Conservation (phyloP, 2,329 filamentous ascomycete species). For the Alternaria sp. region DNA sequence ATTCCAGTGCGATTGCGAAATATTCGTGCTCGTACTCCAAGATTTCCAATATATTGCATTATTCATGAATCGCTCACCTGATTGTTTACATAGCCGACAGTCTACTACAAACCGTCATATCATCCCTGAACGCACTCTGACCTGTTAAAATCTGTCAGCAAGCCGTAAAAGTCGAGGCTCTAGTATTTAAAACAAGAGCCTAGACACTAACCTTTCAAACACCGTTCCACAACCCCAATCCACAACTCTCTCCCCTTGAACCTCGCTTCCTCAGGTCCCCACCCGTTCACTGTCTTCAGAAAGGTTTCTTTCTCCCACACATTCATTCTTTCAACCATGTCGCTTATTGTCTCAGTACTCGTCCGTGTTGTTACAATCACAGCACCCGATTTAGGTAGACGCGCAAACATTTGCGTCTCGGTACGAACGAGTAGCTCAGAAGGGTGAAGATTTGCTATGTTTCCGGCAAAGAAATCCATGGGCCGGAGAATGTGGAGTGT, state of each 20-base stretch:
- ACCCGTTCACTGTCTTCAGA: constrained; percentile 32
- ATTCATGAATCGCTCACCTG: neutral
- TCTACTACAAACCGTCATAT: constrained; percentile 14
- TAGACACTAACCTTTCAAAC: constrained; percentile 14
- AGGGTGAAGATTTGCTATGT: constrained; percentile 36
- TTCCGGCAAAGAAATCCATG: constrained; percentile 45
- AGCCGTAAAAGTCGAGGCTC: neutral
- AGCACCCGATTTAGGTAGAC: constrained; percentile 55
- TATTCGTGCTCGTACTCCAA: too few relatives aligned
- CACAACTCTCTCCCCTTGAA: constrained; percentile 41
- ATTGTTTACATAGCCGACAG: neutral
- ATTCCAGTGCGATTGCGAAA: fast-evolving
- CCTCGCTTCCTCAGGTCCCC: constrained; percentile 33
- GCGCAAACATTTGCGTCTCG: constrained; percentile 61
- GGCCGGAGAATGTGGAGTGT: constrained; percentile 58
- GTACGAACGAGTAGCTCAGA: constrained; percentile 58
- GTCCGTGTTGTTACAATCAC: constrained; percentile 63
- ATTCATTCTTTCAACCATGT: constrained; percentile 13
- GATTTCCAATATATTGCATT: neutral
- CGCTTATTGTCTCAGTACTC: constrained; percentile 47
- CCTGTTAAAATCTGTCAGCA: neutral
- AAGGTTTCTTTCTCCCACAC: constrained; percentile 17
- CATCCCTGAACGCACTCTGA: constrained; percentile 13
- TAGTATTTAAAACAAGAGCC: neutral
- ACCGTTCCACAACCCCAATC: constrained; percentile 30